Evolutionary conservation across 2,329 filamentous ascomycete species (phyloP), one percentile per base, ranked within the genome.

Genomic region (Pseudonectria buxi): DNA sequence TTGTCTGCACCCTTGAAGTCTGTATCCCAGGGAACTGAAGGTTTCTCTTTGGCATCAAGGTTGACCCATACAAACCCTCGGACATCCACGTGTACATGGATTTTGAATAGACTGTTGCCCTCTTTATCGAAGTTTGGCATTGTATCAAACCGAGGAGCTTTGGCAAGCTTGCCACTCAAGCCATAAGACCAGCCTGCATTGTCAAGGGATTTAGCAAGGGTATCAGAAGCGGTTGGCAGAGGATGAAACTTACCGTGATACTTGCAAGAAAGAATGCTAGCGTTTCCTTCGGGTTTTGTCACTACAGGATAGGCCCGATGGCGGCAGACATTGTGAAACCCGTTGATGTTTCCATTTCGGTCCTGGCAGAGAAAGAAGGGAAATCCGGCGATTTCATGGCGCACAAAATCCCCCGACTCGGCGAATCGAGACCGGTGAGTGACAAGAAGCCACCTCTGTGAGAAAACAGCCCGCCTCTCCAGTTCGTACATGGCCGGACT

Each of bases 281-380:
- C 65, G 15, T 63, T 66, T 3, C 76, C 76, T 3, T 62, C 56
- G 4, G 69, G 63, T 27, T 67, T 64, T 2, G 61, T 64, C 2
- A 76, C 67, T 3, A 80, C 67, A 0, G 74, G 72, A 44, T 71
- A 80, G 7, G 76, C 76, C 3, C 76, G 63, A 48, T 80, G 76
- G 2, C 76, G 61, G 55, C 76, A 81, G n/a, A 79, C 63, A 46
- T 81, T 79, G 55, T 79, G 75, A 47, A 80, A 78, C 12, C 67
- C 74, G 34, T 74, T 70, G 47, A 78, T 65, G 3, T 66, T 63
- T 11, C 66, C 66, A 6, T 68, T 56, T n/a, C 67, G 63, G 45
- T 76, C 70, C 6, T 58, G 56, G 31, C 65, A 60, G 5, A 78
- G 53, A 38, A 78, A 58, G 49, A 78, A 72, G 4, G 71, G 59